Base-by-base conservation (phyloP, 345 rosid genomes). In the Camelina sativa region DNA sequence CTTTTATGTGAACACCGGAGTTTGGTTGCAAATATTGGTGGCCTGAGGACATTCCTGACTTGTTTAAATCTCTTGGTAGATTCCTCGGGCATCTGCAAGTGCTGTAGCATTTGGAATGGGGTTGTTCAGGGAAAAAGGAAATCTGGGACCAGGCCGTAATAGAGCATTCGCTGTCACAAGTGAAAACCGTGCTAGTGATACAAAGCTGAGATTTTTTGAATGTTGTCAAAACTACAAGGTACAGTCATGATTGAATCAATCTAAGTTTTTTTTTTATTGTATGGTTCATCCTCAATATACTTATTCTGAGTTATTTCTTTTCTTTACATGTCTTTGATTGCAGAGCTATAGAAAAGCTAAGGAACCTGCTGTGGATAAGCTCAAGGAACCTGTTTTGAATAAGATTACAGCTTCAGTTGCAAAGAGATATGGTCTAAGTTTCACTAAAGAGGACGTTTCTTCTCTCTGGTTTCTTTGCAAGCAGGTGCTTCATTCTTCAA, bases 41-140 rank as follows among this genome's bases (percentile, higher is more conserved):
- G 30, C 3, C 25, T 23, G 16, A 6, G 37, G 69, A 17, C 9
- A 15, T 50, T 77, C 2, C 3, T 72, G 34, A 71, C 38, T 25
- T 16, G 62, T 25, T 67, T 61, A 11, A 23, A 28, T 61, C 38
- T 77, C 30, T 67, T 54, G 62, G 60, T 78, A 95, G 99, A 82
- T 95, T 82, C 96, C 96, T 73, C 85, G 94, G 65, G 96, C 98
- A 52, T 88, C 99, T 68, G 93, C 99, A 19, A 90, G 98, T 83
- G 98, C 97, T 54, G 94, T 95, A 77, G 98, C 99, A 10, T 95
- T 92, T 85, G 99, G 99, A 72, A 86, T 92, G 89, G 98, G 99
- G 32, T 83, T 92, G n/a, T 88, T 95, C 65, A 86, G 84, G 6
- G 92, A 72, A 74, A 92, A 71, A 79, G 99, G 98, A 76, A 76